These are phyloP conservation scores for Cucumis hystrix DNA, from an alignment of 306 rosid genomes.

Conservation along the genomic window DNA sequence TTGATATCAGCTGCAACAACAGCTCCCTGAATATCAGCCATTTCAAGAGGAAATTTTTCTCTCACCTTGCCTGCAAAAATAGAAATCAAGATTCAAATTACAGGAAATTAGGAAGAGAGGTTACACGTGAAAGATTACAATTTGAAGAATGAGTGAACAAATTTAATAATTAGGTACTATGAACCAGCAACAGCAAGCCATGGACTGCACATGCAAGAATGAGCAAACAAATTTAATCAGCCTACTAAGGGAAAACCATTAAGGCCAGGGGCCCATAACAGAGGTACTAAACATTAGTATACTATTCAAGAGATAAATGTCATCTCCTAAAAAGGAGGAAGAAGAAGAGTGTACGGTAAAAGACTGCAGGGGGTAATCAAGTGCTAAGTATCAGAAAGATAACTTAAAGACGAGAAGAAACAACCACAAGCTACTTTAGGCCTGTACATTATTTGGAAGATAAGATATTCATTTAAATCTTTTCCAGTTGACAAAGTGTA, in stretches of 20 bases:
- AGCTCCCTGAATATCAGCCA: constrained; percentile 93
- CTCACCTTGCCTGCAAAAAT: constrained; percentile 67
- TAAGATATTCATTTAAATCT: neutral
- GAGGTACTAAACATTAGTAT: neutral
- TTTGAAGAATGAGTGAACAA: neutral
- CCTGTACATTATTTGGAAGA: neutral
- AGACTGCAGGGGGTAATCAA: neutral
- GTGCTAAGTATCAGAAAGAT: neutral
- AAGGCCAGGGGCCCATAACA: neutral
- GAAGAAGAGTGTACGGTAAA: neutral
- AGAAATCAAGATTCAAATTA: constrained; percentile 9
- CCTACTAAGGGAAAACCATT: neutral
- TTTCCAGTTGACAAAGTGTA: neutral
- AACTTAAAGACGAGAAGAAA: neutral
- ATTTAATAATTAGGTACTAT: neutral
- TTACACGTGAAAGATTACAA: neutral
- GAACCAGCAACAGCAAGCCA: neutral
- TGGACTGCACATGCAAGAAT: neutral
- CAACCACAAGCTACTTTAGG: neutral
- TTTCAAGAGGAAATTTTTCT: constrained; percentile 91
- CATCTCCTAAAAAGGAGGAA: neutral
- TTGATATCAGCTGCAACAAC: constrained; percentile 92
- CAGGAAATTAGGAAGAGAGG: neutral
- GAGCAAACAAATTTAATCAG: neutral
- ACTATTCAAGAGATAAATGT: neutral